Percentiles rank a stretch among this genome's conserved stretches.
Conservation (phyloP, 768 basidiomycete species). For the Hortiboletus flavorubellus region DNA sequence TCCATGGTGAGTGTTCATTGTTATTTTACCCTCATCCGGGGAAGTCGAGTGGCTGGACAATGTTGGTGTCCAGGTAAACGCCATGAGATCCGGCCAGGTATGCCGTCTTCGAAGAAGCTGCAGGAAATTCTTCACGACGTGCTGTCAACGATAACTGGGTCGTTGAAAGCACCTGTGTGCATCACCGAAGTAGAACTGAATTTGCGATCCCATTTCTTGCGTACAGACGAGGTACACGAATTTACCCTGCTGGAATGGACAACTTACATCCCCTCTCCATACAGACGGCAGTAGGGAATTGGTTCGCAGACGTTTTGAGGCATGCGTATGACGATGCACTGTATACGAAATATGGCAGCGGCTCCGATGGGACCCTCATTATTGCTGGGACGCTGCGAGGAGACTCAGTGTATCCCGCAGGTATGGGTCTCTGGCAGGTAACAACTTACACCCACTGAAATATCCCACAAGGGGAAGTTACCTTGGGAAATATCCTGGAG, state of each 20-base stretch:
- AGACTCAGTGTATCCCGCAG: constrained; percentile 81
- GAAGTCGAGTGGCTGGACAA: background rate
- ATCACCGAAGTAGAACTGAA: constrained; percentile 65
- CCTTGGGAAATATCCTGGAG: constrained; percentile 83
- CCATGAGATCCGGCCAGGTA: constrained; percentile 57
- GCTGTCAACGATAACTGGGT: constrained; percentile 62
- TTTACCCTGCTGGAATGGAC: background rate
- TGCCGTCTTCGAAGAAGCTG: constrained; percentile 53
- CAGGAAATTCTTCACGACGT: constrained; percentile 57
- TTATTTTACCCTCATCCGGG: background rate
- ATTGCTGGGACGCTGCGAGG: constrained; percentile 84
- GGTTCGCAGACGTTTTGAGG: constrained; percentile 81
- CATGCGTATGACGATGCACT: constrained; percentile 79
- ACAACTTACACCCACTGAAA: background rate
- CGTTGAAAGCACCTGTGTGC: constrained; percentile 76
- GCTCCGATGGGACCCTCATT: constrained; percentile 77
- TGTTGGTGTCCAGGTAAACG: constrained; percentile 52
- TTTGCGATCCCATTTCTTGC: constrained; percentile 69
- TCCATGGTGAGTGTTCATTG: constrained; percentile 47
- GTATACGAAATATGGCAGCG: constrained; percentile 53
- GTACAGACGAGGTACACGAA: constrained; percentile 60
- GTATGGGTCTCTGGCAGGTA: constrained; percentile 33
- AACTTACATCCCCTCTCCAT: background rate
- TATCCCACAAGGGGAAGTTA: constrained; percentile 55
- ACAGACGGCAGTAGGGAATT: constrained; percentile 71